Base-by-base conservation (phyloP, 495 filamentous ascomycete species). In the Podospora pseudoanserina region DNA sequence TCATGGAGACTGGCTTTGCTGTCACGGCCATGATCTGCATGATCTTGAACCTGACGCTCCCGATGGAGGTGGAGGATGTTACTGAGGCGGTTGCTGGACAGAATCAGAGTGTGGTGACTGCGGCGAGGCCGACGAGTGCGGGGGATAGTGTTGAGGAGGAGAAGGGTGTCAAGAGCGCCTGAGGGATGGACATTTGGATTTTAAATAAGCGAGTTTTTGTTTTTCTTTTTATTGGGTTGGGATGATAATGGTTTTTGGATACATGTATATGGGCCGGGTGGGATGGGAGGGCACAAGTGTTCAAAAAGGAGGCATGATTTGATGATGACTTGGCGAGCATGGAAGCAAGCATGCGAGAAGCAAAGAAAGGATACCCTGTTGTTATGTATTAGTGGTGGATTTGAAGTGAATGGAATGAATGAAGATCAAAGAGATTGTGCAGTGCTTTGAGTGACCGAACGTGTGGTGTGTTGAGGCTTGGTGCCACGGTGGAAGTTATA, bases 1-100 rank as follows among this genome's bases (percentile, higher is more conserved):
- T 96, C 60, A 88, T 96, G 86, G 86, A 91, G 77, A 96, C 92
- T 27, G 90, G 90, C 3, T 91, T 91, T 70, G 87, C 86, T 0
- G 81, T 97, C 26, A 89, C 90, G 0, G 92, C 90, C 0, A 83
- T 93, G 64, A 68, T 92, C 16, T 85, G 88, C 19, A 81, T 95
- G 67, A 76, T 91, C 56, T 79, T 96, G 26, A 97, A 97, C 72
- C 73, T 95, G 28, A 64, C 88, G 6, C 78, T 97, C 13, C 84
- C 88, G 1, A 87, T 91, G 64, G 92, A 97, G 76, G 79, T 89
- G 5, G 91, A 91, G 77, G 80, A 82, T 64, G 77, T 67, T 0
- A 59, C 64, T 5, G 60, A 16, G 62, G 63, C 49, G 9, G 61
- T 32, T 19, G 65, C 62, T 60, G 60, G 32, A 15, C 28, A 16